These are phyloP conservation scores for Alternaria sp. DNA, from an alignment of 2,329 filamentous ascomycete species.

Conservation along the genomic window DNA sequence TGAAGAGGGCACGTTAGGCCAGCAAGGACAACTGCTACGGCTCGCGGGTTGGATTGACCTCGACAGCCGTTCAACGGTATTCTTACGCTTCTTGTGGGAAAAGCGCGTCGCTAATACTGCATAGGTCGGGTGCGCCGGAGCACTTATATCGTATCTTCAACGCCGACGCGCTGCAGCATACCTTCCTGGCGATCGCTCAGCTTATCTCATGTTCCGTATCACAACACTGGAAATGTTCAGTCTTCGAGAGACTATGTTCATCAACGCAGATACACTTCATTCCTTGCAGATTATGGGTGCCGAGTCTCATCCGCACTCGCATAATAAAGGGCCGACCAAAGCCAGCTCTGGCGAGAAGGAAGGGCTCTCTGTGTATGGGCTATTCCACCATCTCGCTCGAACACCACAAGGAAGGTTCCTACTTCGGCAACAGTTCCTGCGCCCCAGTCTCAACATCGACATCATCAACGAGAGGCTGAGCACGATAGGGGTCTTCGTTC, in stretches of 20 bases:
- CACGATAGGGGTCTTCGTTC: conserved; percentile 70
- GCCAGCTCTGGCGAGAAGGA: conserved; percentile 73
- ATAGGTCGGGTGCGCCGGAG: conserved; percentile 85
- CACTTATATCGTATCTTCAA: conserved; percentile 79
- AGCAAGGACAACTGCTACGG: conserved; percentile 69
- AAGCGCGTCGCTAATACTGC: conserved; percentile 5
- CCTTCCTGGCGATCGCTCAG: conserved; percentile 64
- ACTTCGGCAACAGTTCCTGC: conserved; percentile 81
- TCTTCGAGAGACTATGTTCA: conserved; percentile 71
- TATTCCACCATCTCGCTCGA: conserved; percentile 76
- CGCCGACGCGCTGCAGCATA: conserved; percentile 69
- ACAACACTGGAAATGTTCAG: conserved; percentile 76
- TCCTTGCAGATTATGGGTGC: conserved; percentile 86
- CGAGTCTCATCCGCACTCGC: conserved; percentile 81
- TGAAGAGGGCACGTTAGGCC: conserved; percentile 58
- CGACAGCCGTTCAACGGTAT: conserved; percentile 73
- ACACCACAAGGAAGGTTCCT: conserved; percentile 79
- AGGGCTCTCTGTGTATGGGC: conserved; percentile 79
- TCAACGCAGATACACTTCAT: conserved; percentile 79
- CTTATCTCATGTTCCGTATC: conserved; percentile 65
- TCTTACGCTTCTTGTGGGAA: background rate
- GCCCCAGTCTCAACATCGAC: conserved; percentile 72
- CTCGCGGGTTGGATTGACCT: conserved; percentile 75
- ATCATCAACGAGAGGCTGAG: conserved; percentile 75
- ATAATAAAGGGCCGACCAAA: conserved; percentile 72